These are phyloP conservation scores for Rhynchosporium agropyri DNA, from an alignment of 2,329 filamentous ascomycete genomes.

Conservation along the genomic window DNA sequence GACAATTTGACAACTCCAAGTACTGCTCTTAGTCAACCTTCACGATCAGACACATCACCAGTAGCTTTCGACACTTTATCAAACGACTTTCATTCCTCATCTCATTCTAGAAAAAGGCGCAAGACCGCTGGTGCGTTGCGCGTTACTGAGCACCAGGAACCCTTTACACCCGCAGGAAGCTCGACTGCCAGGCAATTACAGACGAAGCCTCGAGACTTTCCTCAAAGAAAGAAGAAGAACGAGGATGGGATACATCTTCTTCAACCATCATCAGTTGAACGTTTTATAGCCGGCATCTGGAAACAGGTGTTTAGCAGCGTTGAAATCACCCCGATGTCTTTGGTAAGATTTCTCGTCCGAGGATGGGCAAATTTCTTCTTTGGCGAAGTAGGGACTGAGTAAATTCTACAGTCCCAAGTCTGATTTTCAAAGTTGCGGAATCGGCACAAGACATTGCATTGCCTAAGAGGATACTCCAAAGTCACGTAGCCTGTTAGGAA, in stretches of 20 bases:
- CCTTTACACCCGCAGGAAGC: background rate
- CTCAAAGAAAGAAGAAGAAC: constrained; percentile 16
- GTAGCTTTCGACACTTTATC: background rate
- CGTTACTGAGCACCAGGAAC: background rate
- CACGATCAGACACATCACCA: background rate
- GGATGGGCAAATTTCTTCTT: too few relatives aligned
- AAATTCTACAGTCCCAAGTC: too few relatives aligned
- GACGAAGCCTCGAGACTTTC: constrained; percentile 15
- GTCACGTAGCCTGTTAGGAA: too few relatives aligned
- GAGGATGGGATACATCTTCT: constrained; percentile 15
- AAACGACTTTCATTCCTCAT: background rate
- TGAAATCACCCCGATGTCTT: background rate
- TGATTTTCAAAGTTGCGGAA: too few relatives aligned
- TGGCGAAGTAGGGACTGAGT: too few relatives aligned
- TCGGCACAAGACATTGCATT: too few relatives aligned
- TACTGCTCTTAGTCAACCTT: background rate
- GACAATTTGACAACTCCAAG: background rate
- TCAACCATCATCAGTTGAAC: constrained; percentile 14
- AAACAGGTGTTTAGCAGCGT: constrained; percentile 18
- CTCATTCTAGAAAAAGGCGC: background rate
- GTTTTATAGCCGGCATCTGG: constrained; percentile 13
- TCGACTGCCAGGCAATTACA: constrained; percentile 13
- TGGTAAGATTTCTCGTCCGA: background rate
- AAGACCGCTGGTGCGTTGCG: constrained; percentile 1
- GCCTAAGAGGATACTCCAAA: too few relatives aligned